These are phyloP conservation scores for Graphiopsis chlorocephala DNA, from an alignment of 2,329 filamentous ascomycete species.

Conservation along the genomic window DNA sequence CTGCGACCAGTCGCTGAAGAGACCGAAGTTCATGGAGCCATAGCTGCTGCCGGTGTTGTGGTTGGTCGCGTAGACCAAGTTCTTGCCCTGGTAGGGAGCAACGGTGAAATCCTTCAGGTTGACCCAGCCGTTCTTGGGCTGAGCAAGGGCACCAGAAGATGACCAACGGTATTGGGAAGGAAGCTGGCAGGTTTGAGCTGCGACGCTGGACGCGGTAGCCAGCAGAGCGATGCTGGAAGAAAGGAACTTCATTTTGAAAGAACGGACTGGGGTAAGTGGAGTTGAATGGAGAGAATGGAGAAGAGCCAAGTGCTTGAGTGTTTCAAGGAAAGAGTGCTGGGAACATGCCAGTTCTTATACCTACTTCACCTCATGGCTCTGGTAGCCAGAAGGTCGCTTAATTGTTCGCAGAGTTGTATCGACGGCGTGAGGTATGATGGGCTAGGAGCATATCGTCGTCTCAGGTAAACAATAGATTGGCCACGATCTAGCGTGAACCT, in stretches of 20 bases:
- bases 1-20: slow-evolving; percentile 53
- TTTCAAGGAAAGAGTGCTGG: slow-evolving; percentile 6
- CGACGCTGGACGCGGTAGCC: slow-evolving; percentile 5
- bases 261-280: background rate
- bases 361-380: background rate
- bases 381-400: slow-evolving; percentile 2
- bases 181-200: slow-evolving; percentile 44
- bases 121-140: slow-evolving; percentile 54
- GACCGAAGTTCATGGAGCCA: slow-evolving; percentile 59
- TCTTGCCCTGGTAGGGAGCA: slow-evolving; percentile 55
- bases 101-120: slow-evolving; percentile 63
- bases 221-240: background rate
- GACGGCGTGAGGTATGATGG: background rate
- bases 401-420: background rate
- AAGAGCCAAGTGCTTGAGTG: slow-evolving; percentile 11
- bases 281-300: background rate
- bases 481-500: background rate
- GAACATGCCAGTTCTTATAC: slow-evolving; percentile 4
- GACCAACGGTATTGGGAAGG: slow-evolving; percentile 58
- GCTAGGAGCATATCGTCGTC: slow-evolving; percentile 8
- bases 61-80: slow-evolving; percentile 59
- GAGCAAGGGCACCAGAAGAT: slow-evolving; percentile 43
- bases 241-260: slow-evolving; percentile 6
- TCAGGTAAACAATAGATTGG: slow-evolving; percentile 9
- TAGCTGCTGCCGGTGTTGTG: slow-evolving; percentile 46